Conservation (phyloP, 345 rosid genomes). For the Corchorus capsularis region DNA sequence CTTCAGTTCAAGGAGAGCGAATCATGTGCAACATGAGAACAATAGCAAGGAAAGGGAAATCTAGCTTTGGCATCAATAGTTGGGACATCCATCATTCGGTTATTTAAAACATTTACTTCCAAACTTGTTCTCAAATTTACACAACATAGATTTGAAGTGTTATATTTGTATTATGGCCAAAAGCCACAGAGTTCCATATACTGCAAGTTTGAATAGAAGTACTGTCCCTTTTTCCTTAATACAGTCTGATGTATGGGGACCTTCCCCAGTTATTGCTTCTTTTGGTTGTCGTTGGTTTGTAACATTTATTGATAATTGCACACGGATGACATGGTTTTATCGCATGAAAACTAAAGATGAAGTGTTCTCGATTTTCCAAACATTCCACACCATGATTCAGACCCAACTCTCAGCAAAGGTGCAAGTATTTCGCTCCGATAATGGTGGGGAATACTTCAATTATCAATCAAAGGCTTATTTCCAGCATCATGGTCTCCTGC, state of each 20-base stretch:
- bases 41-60: too few species aligned
- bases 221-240: too few species aligned
- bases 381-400: neutral
- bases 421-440: too few species aligned
- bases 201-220: neutral
- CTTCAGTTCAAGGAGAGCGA: neutral
- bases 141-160: neutral
- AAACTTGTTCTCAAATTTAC: constrained; percentile 1
- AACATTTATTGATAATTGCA: neutral
- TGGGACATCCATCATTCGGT: too few species aligned
- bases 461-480: too few species aligned
- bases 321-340: neutral
- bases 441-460: too few species aligned
- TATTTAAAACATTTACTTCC: too few species aligned
- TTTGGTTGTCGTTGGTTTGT: neutral
- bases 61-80: too few species aligned
- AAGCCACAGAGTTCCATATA: neutral
- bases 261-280: neutral
- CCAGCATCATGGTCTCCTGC: neutral
- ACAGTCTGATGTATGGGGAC: too few species aligned
- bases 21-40: too few species aligned
- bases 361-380: neutral
- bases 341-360: neutral
- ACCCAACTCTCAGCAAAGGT: neutral
- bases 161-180: neutral